Evolutionary conservation across 179 eudicot species (phyloP), one percentile per base, ranked within the genome.

Genomic region (Actinidia chinensis): DNA sequence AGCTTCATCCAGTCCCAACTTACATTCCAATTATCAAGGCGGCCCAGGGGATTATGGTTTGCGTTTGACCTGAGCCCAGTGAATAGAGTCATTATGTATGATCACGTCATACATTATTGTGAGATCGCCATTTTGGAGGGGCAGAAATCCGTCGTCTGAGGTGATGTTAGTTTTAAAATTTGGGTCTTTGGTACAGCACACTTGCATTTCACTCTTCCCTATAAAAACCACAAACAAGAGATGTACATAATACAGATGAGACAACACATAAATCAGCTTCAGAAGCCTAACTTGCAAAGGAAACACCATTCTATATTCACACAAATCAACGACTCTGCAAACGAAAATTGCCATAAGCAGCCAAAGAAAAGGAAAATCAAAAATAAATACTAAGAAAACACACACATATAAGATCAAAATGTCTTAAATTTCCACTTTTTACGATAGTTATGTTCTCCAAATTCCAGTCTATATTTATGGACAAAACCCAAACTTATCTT

Each of bases 1-100:
- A 11, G 85, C 92, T n/a, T 80, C 98, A 91, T 96, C 99, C 99
- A 96, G 66, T 89, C 90, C 97, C 97, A 96, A 83, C 89, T 91
- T 68, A 96, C 78, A 74, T 83, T 84, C 99, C 99, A 96, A 69
- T 92, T 85, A 82, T 96, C 99, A 54, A 96, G 97, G n/a, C 99
- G 97, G 58, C 99, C 97, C 14, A 94, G 87, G 23, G 91, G 85
- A 75, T 91, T 91, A 75, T 94, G 87, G 84, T 96, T 96, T n/a
- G 89, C 74, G 80, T 0, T 97, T 89, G 23, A 96, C 98, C 79
- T 89, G 87, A 22, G 99, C 99, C 97, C 88, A 92, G 86, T 94
- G 94, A 79, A 65, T 88, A 12, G 86, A 65, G 6, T 78, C 86
- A 54, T 91, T 91, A 91, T 10, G 97, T 85, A 78, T 77, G 11